Conservation (phyloP, 495 filamentous ascomycete genomes). For the Lepraria neglecta region DNA sequence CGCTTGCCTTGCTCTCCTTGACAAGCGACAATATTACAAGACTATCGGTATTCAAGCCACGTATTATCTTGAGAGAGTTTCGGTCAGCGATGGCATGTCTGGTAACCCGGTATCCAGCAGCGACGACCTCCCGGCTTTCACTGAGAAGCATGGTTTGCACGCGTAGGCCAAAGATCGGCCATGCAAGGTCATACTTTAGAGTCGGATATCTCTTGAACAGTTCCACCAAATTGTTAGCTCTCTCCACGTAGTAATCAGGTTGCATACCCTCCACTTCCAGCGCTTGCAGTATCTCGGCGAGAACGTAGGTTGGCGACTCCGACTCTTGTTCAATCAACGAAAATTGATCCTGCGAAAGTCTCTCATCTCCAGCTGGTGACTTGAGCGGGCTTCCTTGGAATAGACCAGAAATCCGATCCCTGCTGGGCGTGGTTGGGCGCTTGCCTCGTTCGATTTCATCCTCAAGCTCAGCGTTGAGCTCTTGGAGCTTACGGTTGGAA, state of each 20-base stretch:
- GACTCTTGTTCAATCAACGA: slow-evolving; percentile 54
- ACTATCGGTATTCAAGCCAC: slow-evolving; percentile 81
- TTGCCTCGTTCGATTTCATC: slow-evolving; percentile 59
- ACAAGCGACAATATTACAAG: slow-evolving; percentile 85
- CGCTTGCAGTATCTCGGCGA: slow-evolving; percentile 80
- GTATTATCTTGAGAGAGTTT: slow-evolving; percentile 79
- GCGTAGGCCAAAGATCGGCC: slow-evolving; percentile 86
- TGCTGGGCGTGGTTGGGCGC: slow-evolving; percentile 64
- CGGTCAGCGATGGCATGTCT: slow-evolving; percentile 92
- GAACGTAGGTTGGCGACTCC: slow-evolving; percentile 84
- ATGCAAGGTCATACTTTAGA: slow-evolving; percentile 90
- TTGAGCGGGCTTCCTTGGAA: slow-evolving; percentile 60
- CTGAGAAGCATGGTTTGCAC: slow-evolving; percentile 94
- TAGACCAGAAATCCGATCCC: slow-evolving; percentile 59
- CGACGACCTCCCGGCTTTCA: slow-evolving; percentile 90
- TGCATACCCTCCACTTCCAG: slow-evolving; percentile 80
- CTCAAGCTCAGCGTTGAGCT: slow-evolving; percentile 72
- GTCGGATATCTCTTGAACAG: slow-evolving; percentile 89
- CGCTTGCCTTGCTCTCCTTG: slow-evolving; percentile 90
- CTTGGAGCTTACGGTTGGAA: slow-evolving; percentile 83
- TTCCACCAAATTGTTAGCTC: slow-evolving; percentile 84
- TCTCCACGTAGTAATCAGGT: slow-evolving; percentile 88
- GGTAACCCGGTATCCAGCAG: slow-evolving; percentile 86
- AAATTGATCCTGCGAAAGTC: slow-evolving; percentile 38
- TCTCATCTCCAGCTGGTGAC: slow-evolving; percentile 55